A percentile compares a stretch with the other conserved stretches of the same genome.
phyloP scores from a whole-genome alignment of 129 eudicot species.

The Escallonia herrerae region DNA sequence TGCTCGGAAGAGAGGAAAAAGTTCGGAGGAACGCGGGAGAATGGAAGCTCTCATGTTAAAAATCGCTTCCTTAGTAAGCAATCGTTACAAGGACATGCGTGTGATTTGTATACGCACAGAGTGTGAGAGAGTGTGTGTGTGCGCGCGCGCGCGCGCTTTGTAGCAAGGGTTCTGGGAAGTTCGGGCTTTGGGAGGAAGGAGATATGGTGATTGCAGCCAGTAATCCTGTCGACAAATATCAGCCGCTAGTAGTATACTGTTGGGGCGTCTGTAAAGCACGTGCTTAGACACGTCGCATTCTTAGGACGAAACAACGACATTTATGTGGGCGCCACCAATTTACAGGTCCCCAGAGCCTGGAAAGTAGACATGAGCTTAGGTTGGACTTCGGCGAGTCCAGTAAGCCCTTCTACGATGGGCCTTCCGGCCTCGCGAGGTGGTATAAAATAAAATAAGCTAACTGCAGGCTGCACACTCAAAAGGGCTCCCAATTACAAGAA shows the following conservation, averaged over 20 bases:
- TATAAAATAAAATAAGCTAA: too few relatives aligned
- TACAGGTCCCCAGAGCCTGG: too few relatives aligned
- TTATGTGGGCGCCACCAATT: too few relatives aligned
- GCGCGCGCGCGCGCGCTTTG: too few relatives aligned
- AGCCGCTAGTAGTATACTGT: not conserved
- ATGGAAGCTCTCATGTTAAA: constrained; percentile 15
- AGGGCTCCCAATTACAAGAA: too few relatives aligned
- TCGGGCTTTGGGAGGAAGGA: not conserved
- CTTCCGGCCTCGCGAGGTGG: too few relatives aligned
- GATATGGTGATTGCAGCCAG: not conserved
- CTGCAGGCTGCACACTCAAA: too few relatives aligned
- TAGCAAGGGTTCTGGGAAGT: not conserved
- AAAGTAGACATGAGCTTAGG: too few relatives aligned
- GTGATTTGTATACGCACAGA: not conserved
- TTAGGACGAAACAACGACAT: too few relatives aligned
- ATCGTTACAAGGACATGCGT: not conserved
- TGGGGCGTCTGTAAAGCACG: not conserved
- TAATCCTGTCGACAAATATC: not conserved
- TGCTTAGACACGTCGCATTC: not conserved
- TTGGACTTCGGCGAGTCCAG: too few relatives aligned
- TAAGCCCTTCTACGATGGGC: too few relatives aligned
- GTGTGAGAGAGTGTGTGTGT: not conserved
- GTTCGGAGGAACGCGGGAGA: not conserved
- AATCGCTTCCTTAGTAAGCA: not conserved
- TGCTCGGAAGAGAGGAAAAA: constrained; percentile 7